These are phyloP conservation scores for Gillenia trifoliata DNA, from an alignment of 306 rosid species.

Conservation along the genomic window DNA sequence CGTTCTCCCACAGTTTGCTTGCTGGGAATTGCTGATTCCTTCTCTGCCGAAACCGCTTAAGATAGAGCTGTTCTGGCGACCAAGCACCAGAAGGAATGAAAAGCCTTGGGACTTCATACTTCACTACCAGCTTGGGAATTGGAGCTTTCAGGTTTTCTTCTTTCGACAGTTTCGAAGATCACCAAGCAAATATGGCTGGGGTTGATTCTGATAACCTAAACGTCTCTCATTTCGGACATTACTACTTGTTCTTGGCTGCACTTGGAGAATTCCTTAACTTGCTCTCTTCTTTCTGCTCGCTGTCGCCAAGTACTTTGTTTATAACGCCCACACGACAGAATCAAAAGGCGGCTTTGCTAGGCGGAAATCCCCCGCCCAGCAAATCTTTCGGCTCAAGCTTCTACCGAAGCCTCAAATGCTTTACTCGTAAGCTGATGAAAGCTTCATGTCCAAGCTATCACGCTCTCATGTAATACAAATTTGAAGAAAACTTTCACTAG, in stretches of 20 bases:
- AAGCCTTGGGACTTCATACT: slow-evolving; percentile 72
- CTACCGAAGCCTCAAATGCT: not conserved
- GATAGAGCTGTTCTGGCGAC: slow-evolving; percentile 77
- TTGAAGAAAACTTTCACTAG: not conserved
- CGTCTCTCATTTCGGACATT: slow-evolving; percentile 55
- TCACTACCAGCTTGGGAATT: slow-evolving; percentile 51
- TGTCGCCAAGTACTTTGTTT: slow-evolving; percentile 55
- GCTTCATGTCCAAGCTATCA: not conserved
- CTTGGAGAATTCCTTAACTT: slow-evolving; percentile 52
- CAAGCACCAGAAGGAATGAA: slow-evolving; percentile 83
- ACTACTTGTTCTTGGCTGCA: slow-evolving; percentile 56
- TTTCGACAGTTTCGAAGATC: slow-evolving; percentile 46
- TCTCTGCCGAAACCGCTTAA: slow-evolving; percentile 62
- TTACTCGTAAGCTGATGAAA: slow-evolving; percentile 8
- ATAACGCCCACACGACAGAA: slow-evolving; percentile 38
- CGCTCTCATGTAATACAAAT: not conserved
- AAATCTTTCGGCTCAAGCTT: slow-evolving; percentile 12
- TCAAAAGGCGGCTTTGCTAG: slow-evolving; percentile 21
- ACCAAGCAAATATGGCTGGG: slow-evolving; percentile 45
- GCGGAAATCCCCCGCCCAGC: slow-evolving; percentile 5
- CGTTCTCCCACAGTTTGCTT: slow-evolving; percentile 78
- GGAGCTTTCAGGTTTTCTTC: slow-evolving; percentile 60
- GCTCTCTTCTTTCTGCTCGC: slow-evolving; percentile 55
- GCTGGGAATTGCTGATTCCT: slow-evolving; percentile 60
- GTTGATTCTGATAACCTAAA: slow-evolving; percentile 76